Percentiles rank a stretch among this genome's conserved stretches.
These are phyloP conservation scores for Erodium chrysanthum DNA, from an alignment of 441 rosid species.

Conservation along the genomic window DNA sequence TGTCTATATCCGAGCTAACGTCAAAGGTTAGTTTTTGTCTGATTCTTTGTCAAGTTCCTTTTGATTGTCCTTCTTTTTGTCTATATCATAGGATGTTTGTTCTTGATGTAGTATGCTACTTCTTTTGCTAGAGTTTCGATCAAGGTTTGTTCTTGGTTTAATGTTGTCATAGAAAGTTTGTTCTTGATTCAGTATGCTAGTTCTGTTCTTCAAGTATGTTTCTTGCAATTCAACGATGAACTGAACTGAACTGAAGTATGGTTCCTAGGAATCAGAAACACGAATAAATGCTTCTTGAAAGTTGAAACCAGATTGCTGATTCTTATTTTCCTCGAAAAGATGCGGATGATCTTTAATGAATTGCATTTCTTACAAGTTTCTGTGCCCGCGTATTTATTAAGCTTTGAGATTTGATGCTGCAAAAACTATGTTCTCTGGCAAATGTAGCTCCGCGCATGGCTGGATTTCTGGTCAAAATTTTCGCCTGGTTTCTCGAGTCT, in stretches of 20 bases:
- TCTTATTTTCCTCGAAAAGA: not conserved
- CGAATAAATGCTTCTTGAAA: not conserved
- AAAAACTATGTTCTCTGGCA: too few relatives aligned
- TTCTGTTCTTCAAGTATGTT: too few relatives aligned
- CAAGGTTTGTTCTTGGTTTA: not conserved
- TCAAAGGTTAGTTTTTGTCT: slow-evolving; percentile 36
- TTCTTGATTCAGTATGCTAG: not conserved
- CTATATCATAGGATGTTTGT: too few relatives aligned
- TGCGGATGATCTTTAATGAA: too few relatives aligned
- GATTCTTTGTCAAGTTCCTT: too few relatives aligned
- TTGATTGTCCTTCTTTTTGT: too few relatives aligned
- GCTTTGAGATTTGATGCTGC: too few relatives aligned
- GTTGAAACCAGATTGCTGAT: not conserved
- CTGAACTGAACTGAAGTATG: not conserved
- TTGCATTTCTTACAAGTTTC: too few relatives aligned
- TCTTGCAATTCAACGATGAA: not conserved
- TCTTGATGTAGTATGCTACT: too few relatives aligned
- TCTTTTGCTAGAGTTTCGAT: too few relatives aligned
- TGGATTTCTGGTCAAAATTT: slow-evolving; percentile 43
- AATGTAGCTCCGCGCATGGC: slow-evolving; percentile 55
- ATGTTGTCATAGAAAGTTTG: not conserved
- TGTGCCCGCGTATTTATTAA: too few relatives aligned
- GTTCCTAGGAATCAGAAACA: not conserved
- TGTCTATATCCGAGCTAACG: slow-evolving; percentile 38
- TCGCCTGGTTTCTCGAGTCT: slow-evolving; percentile 49